Percentiles rank a stretch among this genome's conserved stretches.
Conservation (phyloP, 1,284 basidiomycete genomes). For the Erythrobasidium hasegawianum region DNA sequence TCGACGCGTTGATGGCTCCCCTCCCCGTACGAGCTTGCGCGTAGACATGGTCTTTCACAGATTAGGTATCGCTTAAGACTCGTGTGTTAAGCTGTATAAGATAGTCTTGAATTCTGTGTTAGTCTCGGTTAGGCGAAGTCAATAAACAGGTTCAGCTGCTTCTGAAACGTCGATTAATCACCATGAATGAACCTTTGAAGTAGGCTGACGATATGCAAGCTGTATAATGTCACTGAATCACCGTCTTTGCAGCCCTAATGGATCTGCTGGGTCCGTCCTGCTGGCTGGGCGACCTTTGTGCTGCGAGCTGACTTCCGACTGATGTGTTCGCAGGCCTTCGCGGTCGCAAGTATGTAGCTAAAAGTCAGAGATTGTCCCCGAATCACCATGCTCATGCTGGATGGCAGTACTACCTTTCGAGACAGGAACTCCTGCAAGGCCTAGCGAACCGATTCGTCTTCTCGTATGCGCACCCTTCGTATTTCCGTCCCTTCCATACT, state of each 20-base stretch:
- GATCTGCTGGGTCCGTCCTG: neutral
- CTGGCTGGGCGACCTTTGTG: neutral
- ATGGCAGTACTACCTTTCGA: conserved; percentile 54
- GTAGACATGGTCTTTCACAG: no score
- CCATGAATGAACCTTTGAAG: conserved; percentile 19
- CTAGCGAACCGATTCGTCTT: conserved; percentile 81
- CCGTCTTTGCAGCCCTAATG: neutral
- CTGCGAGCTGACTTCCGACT: neutral
- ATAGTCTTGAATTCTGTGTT: no score
- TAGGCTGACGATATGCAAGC: neutral
- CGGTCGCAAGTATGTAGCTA: neutral
- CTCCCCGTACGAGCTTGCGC: neutral
- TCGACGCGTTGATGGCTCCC: conserved; percentile 20
- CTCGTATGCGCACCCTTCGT: conserved; percentile 53
- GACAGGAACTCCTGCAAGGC: conserved; percentile 69
- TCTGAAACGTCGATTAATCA: neutral
- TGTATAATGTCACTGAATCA: neutral
- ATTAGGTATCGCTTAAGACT: no score
- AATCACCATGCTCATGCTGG: neutral
- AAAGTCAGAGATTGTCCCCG: neutral
- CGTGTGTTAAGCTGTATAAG: no score
- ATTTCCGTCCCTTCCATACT: no score
- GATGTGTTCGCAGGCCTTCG: no score
- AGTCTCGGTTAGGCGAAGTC: no score
- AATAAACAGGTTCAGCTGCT: no score